These are phyloP conservation scores for Pyrenula massariospora DNA, from an alignment of 495 filamentous ascomycete genomes.

Conservation along the genomic window DNA sequence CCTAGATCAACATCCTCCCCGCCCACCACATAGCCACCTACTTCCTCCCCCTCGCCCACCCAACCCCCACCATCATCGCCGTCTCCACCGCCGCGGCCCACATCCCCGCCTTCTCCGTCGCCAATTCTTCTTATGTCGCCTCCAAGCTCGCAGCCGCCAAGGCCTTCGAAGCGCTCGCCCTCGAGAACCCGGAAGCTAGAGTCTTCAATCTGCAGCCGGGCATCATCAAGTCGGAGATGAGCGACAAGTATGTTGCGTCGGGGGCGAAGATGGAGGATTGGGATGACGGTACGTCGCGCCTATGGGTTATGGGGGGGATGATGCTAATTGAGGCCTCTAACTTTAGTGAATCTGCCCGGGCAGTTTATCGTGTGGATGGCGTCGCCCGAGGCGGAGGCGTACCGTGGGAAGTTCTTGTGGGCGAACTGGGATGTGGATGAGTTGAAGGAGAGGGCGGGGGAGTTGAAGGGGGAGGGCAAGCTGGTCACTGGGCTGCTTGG, in stretches of 20 bases:
- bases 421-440: slow-evolving; percentile 42
- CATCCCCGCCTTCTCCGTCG: neutral
- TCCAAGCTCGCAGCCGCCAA: slow-evolving; percentile 5
- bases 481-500: neutral
- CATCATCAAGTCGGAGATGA: slow-evolving; percentile 28
- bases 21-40: neutral
- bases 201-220: slow-evolving; percentile 38
- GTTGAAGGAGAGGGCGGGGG: slow-evolving; percentile 38
- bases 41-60: neutral
- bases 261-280: slow-evolving; percentile 15
- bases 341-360: neutral
- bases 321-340: no score
- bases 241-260: slow-evolving; percentile 20
- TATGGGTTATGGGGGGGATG: no score
- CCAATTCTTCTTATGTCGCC: slow-evolving; percentile 9
- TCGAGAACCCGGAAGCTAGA: slow-evolving; percentile 18
- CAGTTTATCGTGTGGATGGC: slow-evolving; percentile 27
- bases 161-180: slow-evolving; percentile 16
- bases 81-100: neutral
- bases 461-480: slow-evolving; percentile 21
- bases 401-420: slow-evolving; percentile 28
- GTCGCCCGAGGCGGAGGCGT: slow-evolving; percentile 23
- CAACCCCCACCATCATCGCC: neutral
- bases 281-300: slow-evolving; percentile 27
- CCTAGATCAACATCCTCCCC: neutral